A percentile compares a stretch with the other conserved stretches of the same genome.
phyloP scores from a whole-genome alignment of 2,329 filamentous ascomycete genomes.

The Arthrinium phaeospermum region DNA sequence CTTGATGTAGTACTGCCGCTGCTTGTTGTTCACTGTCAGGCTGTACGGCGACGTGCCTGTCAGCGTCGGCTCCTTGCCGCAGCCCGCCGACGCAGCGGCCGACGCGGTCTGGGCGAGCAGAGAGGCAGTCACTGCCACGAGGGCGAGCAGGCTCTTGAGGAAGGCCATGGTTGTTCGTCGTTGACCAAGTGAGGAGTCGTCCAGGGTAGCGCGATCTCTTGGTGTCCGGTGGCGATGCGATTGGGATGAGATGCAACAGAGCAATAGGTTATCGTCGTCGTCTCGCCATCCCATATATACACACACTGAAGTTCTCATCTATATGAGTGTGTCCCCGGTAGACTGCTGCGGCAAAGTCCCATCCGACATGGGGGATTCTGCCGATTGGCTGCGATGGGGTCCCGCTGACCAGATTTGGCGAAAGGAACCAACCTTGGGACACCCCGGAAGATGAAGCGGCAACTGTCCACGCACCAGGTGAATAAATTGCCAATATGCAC shows the following conservation, averaged over 20 bases:
- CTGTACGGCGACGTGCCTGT: slow-evolving; percentile 9
- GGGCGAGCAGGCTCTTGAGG: background rate
- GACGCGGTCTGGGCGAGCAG: background rate
- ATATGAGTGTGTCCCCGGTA: background rate
- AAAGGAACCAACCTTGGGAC: background rate
- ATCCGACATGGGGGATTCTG: background rate
- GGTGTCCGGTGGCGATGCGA: background rate
- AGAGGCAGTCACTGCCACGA: background rate
- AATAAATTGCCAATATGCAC: background rate
- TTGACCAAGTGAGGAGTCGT: background rate
- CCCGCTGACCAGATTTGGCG: background rate
- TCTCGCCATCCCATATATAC: background rate
- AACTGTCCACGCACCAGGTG: background rate
- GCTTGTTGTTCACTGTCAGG: slow-evolving; percentile 4
- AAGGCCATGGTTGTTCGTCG: background rate
- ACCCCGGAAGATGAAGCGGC: slow-evolving; percentile 5
- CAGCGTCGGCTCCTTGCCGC: slow-evolving; percentile 7
- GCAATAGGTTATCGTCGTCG: background rate
- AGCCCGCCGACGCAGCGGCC: background rate
- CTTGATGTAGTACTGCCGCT: slow-evolving; percentile 16
- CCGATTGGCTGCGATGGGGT: background rate
- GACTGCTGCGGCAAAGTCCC: background rate
- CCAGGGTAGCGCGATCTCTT: background rate
- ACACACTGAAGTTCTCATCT: background rate
- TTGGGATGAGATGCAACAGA: too few relatives aligned